Base-by-base conservation (phyloP, 805 yeast genomes). In the Candida endomychidarum region DNA sequence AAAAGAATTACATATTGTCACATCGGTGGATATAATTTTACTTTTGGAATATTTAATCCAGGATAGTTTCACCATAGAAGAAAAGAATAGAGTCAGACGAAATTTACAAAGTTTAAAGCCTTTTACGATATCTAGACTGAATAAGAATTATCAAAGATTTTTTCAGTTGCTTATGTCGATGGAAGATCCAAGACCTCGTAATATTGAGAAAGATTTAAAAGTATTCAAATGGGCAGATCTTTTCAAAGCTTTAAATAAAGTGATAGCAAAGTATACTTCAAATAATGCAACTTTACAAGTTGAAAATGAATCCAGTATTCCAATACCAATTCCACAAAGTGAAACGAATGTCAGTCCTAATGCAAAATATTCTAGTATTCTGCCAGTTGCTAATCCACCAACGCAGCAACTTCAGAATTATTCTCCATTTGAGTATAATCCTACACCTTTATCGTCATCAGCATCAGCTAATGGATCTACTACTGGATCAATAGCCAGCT, bases 181-280 rank as follows among this genome's bases (percentile, higher is more conserved):
- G 66, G 75, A 74, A 20, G 69, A 69, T 41, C 88, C 88, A 2
- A 67, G 78, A 47, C 88, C 88, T 4, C 62, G 88, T 29, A 80
- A 80, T 47, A 82, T 82, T 32, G 87, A 80, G 50, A 82, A 82
- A 54, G 85, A 81, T 53, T 74, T 82, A 44, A 82, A 82, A 53
- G 86, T 82, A 3, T 77, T 82, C 50, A 64, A 66, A 18, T 82
- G 88, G 88, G 51, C 55, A 15, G 66, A 70, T 31, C 58, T 82
- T 18, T 72, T 65, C 26, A 66, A 60, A 21, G 87, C 87, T 0
- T 52, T 81, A 37, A 57, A 61, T 18, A 80, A 77, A 51, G 82
- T 82, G 10, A 66, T 79, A 23, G 63, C 79, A 23, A 82, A 82
- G 57, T 82, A 82, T 52, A 60, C 70, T 10, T 49, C 56, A n/a